A percentile compares a stretch with the other conserved stretches of the same genome.
phyloP scores from a whole-genome alignment of 495 filamentous ascomycete species.

The Penicillium maclennaniae region DNA sequence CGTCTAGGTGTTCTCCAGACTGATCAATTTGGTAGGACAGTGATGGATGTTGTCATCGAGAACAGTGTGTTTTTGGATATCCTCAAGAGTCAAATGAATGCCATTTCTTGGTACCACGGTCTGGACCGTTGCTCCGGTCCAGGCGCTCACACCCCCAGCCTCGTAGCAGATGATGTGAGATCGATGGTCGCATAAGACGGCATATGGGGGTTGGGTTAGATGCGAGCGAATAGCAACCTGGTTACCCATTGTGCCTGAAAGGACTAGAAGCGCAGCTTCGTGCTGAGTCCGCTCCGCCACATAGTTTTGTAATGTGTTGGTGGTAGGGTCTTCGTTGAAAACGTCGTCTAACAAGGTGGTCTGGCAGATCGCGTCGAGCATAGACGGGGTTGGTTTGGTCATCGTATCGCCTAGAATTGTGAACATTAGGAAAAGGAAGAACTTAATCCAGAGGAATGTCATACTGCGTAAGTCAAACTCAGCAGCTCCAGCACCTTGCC shows the following conservation, averaged over 20 bases:
- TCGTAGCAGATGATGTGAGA: constrained; percentile 49
- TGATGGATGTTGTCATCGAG: constrained; percentile 41
- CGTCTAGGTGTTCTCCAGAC: constrained; percentile 82
- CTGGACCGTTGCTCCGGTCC: constrained; percentile 43
- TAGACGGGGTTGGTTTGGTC: constrained; percentile 77
- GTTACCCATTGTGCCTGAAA: constrained; percentile 85
- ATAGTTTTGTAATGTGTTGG: constrained; percentile 64
- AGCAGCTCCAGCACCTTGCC: constrained; percentile 58
- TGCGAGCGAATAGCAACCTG: constrained; percentile 48
- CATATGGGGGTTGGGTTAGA: constrained; percentile 47
- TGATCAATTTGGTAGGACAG: constrained; percentile 74
- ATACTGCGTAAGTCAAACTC: constrained; percentile 59
- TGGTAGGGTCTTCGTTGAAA: constrained; percentile 77
- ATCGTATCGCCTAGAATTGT: constrained; percentile 60
- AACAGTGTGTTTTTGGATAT: constrained; percentile 55
- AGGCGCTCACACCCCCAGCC: constrained; percentile 46
- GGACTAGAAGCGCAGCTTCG: constrained; percentile 65
- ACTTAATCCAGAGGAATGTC: constrained; percentile 16
- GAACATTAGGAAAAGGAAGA: not conserved
- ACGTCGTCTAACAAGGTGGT: constrained; percentile 76
- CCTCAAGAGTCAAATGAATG: constrained; percentile 69
- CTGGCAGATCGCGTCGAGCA: constrained; percentile 63
- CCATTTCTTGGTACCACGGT: constrained; percentile 54
- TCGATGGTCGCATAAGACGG: constrained; percentile 45
- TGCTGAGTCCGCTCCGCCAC: constrained; percentile 69